Percentiles rank a stretch among this genome's conserved stretches.
These are phyloP conservation scores for Carex littledalei DNA, from an alignment of 176 grass and related monocot species.

Conservation along the genomic window DNA sequence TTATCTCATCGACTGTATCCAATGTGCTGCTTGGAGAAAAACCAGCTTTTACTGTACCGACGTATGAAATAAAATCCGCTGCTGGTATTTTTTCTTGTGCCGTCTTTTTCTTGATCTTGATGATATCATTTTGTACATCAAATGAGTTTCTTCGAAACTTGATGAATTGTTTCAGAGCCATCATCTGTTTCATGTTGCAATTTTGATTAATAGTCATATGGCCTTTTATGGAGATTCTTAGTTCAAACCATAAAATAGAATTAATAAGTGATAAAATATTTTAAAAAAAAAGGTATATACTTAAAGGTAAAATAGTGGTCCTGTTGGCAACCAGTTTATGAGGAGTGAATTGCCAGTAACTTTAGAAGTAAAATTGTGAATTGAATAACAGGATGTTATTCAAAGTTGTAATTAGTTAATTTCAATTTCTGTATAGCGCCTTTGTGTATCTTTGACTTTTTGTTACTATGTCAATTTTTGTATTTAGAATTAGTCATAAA, in stretches of 20 bases:
- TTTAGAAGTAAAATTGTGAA: background rate
- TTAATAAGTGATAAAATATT: background rate
- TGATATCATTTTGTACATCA: background rate
- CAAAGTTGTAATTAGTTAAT: background rate
- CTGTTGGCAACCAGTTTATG: background rate
- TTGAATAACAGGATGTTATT: background rate
- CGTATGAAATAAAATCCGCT: constrained; percentile 94
- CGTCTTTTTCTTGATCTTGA: constrained; percentile 22
- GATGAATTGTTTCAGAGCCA: background rate
- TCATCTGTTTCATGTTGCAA: background rate
- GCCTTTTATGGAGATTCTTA: background rate
- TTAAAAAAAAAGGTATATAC: background rate
- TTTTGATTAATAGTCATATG: background rate
- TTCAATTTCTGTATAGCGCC: background rate
- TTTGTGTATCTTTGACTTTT: background rate
- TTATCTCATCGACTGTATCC: constrained; percentile 96
- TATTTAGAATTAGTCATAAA: background rate
- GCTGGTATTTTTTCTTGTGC: constrained; percentile 60
- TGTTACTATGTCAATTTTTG: background rate
- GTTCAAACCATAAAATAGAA: background rate
- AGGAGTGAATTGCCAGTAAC: background rate
- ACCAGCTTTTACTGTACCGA: constrained; percentile 85
- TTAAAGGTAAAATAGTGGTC: background rate
- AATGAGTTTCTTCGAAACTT: background rate
- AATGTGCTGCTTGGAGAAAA: constrained; percentile 95